A percentile compares a stretch with the other conserved stretches of the same genome.
These are phyloP conservation scores for Aspergillus conjunctus DNA, from an alignment of 495 filamentous ascomycete genomes.

Conservation along the genomic window DNA sequence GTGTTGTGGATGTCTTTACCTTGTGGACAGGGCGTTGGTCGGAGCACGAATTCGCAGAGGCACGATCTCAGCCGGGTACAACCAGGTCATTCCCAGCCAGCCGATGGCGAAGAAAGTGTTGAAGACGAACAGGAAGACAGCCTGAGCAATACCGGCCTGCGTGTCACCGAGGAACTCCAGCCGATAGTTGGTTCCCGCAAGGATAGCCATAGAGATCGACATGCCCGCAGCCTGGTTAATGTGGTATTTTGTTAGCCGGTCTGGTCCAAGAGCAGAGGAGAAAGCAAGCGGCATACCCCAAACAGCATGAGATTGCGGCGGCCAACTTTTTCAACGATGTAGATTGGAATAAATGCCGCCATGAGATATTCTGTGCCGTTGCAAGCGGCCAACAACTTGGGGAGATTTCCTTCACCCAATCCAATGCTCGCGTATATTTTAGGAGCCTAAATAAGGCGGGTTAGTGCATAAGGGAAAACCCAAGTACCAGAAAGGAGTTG, in stretches of 20 bases:
- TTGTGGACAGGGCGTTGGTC: constrained; percentile 70
- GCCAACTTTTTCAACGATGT: constrained; percentile 69
- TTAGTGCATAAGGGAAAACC: constrained; percentile 29
- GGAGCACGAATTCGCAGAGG: constrained; percentile 72
- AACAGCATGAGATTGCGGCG: constrained; percentile 73
- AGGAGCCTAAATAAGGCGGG: constrained; percentile 34
- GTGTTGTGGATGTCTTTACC: constrained; percentile 12
- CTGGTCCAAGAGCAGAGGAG: constrained; percentile 65
- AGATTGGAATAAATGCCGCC: constrained; percentile 70
- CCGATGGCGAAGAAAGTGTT: constrained; percentile 77
- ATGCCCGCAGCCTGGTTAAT: constrained; percentile 58
- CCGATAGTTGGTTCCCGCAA: constrained; percentile 52
- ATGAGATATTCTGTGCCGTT: constrained; percentile 77
- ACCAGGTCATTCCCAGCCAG: constrained; percentile 79
- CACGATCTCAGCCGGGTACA: constrained; percentile 74
- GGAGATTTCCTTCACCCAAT: constrained; percentile 42
- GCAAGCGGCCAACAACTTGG: constrained; percentile 56
- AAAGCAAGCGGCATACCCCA: constrained; percentile 51
- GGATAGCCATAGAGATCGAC: constrained; percentile 66
- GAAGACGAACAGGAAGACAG: constrained; percentile 71
- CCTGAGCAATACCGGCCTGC: constrained; percentile 44
- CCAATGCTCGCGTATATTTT: constrained; percentile 40
- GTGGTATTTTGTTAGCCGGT: constrained; percentile 36
- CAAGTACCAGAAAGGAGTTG: not conserved
- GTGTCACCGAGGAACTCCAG: constrained; percentile 32